These are phyloP conservation scores for Anaeromyces robustus DNA, from an alignment of 192 early-diverging fungal genomes.

Conservation along the genomic window DNA sequence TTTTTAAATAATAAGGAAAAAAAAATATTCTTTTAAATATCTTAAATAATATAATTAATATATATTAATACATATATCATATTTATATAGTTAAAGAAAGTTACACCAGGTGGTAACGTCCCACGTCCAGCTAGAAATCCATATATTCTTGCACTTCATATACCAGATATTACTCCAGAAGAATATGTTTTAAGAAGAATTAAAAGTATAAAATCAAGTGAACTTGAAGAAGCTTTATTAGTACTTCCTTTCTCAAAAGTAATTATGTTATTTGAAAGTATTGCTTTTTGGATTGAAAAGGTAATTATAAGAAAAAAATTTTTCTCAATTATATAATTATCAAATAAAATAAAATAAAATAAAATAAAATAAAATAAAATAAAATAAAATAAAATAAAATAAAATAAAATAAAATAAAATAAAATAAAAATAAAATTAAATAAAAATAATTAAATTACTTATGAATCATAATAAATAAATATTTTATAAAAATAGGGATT, in stretches of 20 bases:
- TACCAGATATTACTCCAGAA: constrained; percentile 46
- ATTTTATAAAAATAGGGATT: constrained; percentile 25
- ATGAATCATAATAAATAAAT: no score
- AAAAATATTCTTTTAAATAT: neutral
- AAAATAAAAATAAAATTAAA: no score
- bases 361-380: no score
- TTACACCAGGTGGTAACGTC: constrained; percentile 4
- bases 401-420: no score
- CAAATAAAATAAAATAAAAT: no score
- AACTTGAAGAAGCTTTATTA: constrained; percentile 79
- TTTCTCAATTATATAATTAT: no score
- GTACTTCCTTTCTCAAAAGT: constrained; percentile 76
- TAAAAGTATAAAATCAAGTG: constrained; percentile 62
- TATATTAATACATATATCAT: neutral
- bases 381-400: no score
- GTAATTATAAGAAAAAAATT: no score
- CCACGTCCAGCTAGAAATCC: constrained; percentile 26
- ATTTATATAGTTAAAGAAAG: neutral
- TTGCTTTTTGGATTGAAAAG: constrained; percentile 71
- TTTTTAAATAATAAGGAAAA: constrained; percentile 7
- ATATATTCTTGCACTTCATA: constrained; percentile 43
- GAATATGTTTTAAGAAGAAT: constrained; percentile 65
- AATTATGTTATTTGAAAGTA: constrained; percentile 52
- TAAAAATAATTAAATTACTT: no score
- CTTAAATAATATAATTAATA: neutral